Base-by-base conservation (phyloP, 1,139 yeast genomes). In the Scheffersomyces illinoinensis region DNA sequence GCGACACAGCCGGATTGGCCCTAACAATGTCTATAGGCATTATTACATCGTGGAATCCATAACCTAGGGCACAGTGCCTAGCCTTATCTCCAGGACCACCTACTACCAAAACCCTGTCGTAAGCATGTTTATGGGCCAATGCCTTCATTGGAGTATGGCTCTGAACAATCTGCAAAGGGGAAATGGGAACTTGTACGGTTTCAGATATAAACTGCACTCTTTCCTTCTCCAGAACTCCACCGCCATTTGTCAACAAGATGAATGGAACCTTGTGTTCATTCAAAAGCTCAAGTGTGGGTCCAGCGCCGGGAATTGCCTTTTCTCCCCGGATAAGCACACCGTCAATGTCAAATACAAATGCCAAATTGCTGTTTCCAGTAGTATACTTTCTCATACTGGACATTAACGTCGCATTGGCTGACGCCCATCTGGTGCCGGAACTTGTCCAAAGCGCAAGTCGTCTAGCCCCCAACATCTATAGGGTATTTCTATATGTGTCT, bases 281-380 rank as follows among this genome's bases (percentile, higher is more conserved):
- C 56, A 95, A 79, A 26, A 85, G 72, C 50, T 79, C 76, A 33
- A 95, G 76, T 0, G 98, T 91, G 18, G 80, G 79, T 24, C 76
- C 76, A 1, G 97, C 98, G 53, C 82, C 82, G 0, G 89, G 87
- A 53, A 95, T 85, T 0, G 93, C 85, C 53, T 79, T 79, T 33
- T 85, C 78, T 19, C 98, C 97, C 59, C 96, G 85, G 20, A 95
- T 71, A 47, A 95, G 77, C n/a, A 95, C 99, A 5, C 99, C 99
- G 73, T 95, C 99, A 58, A 95, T 92, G 57, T 83, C 86, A 62
- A 80, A 81, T 7, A 81, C 85, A 64, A 78, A 77, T 1, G 75
- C 82, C 46, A 60, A 48, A 24, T 48, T 20, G 51, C 51, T 48
- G 51, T 24, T 48, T 33, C 43, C 43, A 14, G 43, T 33, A 33